phyloP scores from a whole-genome alignment of 106 monocot species.

The Iris macrosiphon region DNA sequence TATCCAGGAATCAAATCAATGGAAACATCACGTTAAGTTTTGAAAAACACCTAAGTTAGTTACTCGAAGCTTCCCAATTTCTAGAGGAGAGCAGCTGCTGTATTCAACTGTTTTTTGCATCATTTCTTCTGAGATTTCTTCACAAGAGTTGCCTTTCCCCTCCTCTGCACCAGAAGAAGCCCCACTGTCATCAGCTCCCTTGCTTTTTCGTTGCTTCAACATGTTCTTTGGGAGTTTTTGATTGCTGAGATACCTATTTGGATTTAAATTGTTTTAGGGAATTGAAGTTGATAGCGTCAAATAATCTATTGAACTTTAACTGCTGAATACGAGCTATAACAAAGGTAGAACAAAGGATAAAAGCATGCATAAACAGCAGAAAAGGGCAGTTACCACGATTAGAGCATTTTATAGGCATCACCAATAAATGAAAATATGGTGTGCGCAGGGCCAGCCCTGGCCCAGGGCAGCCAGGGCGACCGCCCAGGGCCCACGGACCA shows the following conservation, averaged over 20 bases:
- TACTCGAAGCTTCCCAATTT: slow-evolving; percentile 75
- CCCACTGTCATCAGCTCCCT: slow-evolving; percentile 17
- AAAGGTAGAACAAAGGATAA: neutral
- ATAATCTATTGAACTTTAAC: neutral
- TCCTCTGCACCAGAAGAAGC: slow-evolving; percentile 22
- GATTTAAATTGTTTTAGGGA: neutral
- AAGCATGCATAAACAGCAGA: neutral
- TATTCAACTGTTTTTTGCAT: slow-evolving; percentile 14
- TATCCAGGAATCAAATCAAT: slow-evolving; percentile 1
- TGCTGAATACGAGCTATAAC: neutral
- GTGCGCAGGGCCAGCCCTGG: too few relatives aligned
- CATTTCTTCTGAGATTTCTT: slow-evolving; percentile 28
- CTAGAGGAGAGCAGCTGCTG: slow-evolving; percentile 35
- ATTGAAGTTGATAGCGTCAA: neutral
- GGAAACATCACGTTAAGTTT: neutral
- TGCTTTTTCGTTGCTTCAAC: slow-evolving; percentile 48
- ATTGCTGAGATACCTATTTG: slow-evolving; percentile 68
- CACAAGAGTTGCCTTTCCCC: slow-evolving; percentile 19
- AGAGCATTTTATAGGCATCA: neutral
- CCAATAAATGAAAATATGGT: neutral
- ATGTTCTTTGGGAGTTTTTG: slow-evolving; percentile 80
- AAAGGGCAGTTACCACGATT: neutral
- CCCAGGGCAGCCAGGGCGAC: too few relatives aligned
- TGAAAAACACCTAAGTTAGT: slow-evolving; percentile 51
- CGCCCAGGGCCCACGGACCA: too few relatives aligned